phyloP scores from a whole-genome alignment of 169 alveolate genomes.

The Plasmodium fragile region DNA sequence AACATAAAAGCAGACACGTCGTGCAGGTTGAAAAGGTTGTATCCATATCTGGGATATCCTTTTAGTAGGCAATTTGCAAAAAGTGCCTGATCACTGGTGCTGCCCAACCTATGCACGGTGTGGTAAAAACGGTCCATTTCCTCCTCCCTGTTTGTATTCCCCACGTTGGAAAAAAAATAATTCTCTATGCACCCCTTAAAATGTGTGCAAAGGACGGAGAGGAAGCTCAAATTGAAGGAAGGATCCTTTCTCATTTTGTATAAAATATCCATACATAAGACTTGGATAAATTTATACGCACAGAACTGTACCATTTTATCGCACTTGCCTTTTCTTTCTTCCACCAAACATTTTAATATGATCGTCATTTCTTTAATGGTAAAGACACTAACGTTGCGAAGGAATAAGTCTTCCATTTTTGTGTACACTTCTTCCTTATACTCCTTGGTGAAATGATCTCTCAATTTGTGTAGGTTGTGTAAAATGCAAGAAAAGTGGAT shows the following conservation, averaged over 20 bases:
- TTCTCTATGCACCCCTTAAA: conserved; percentile 22
- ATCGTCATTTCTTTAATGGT: conserved; percentile 59
- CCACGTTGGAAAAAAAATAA: conserved; percentile 16
- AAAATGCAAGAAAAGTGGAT: conserved; percentile 64
- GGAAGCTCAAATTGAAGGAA: not conserved
- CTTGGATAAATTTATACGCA: conserved; percentile 37
- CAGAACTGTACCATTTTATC: conserved; percentile 46
- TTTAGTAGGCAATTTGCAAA: not conserved
- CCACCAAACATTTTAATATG: conserved; percentile 59
- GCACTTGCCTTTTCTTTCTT: conserved; percentile 11
- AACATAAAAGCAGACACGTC: conserved; percentile 43
- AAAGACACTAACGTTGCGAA: conserved; percentile 16
- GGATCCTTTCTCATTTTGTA: not conserved
- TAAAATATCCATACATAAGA: conserved; percentile 48
- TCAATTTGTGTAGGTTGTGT: conserved; percentile 51
- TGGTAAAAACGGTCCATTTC: conserved; percentile 39
- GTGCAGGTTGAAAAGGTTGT: conserved; percentile 43
- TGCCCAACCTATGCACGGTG: not conserved
- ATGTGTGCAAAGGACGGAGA: conserved; percentile 14
- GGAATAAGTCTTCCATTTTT: conserved; percentile 22
- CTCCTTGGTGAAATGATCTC: conserved; percentile 30
- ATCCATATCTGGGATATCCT: conserved; percentile 2
- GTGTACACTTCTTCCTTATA: conserved; percentile 35
- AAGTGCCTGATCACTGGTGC: not conserved
- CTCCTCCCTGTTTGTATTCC: not conserved